Evolutionary conservation across 257 asterid species (phyloP).

Genomic region (Solanum verrucosum): DNA sequence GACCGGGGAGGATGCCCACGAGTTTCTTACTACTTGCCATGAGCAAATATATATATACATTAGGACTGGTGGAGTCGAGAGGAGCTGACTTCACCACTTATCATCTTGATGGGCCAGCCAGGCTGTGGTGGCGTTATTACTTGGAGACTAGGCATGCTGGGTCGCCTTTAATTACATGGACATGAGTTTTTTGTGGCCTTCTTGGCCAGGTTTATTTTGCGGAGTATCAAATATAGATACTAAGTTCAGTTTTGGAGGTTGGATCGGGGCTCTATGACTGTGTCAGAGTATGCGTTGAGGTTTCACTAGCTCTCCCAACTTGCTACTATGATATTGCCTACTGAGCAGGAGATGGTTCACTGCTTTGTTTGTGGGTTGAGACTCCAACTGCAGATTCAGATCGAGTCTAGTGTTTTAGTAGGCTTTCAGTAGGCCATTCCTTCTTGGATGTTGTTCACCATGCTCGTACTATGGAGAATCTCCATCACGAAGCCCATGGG

Average conservation of each 20-base stretch:
- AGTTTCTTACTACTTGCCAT: neutral
- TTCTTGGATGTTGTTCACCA: too few relatives aligned
- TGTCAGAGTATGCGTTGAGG: too few relatives aligned
- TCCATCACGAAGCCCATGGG: too few relatives aligned
- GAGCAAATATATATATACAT: neutral
- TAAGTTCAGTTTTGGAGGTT: too few relatives aligned
- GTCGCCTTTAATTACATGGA: neutral
- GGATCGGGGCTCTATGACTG: neutral
- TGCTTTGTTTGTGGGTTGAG: too few relatives aligned
- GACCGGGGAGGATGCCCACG: neutral
- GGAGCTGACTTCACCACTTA: neutral
- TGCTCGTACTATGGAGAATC: too few relatives aligned
- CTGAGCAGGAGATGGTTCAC: too few relatives aligned
- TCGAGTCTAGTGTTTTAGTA: too few relatives aligned
- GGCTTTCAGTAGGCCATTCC: too few relatives aligned
- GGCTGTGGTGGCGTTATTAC: neutral
- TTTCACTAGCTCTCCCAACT: too few relatives aligned
- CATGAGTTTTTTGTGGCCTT: neutral
- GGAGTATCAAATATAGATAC: neutral
- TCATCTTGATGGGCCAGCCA: neutral
- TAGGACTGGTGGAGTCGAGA: neutral
- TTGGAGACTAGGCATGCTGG: neutral
- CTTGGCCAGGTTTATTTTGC: neutral
- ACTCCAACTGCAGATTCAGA: too few relatives aligned
- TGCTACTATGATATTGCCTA: too few relatives aligned